Percentiles rank a stretch among this genome's conserved stretches.
Conservation (phyloP, 2,329 filamentous ascomycete species). For the Fusarium pseudoanthophilum region DNA sequence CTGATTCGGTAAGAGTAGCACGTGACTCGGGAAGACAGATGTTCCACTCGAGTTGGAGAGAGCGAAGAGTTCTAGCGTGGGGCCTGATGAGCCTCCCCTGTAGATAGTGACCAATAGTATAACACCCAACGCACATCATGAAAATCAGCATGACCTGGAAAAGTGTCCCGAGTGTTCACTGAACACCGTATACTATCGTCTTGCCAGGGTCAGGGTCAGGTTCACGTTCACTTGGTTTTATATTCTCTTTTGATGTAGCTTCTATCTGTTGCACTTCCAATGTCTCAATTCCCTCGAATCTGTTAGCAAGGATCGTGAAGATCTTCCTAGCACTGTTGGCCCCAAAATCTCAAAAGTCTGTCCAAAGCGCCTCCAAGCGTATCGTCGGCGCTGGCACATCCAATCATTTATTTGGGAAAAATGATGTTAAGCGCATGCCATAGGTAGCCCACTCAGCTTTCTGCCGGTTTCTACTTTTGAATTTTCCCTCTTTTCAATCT, state of each 20-base stretch:
- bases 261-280: background rate
- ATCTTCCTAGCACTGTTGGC: background rate
- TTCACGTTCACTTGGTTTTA: background rate
- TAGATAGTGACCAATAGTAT: background rate
- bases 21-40: slow-evolving; percentile 27
- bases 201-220: background rate
- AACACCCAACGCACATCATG: background rate
- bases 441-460: background rate
- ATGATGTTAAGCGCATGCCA: background rate
- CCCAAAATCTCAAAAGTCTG: slow-evolving; percentile 12
- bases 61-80: slow-evolving; percentile 21
- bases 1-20: background rate
- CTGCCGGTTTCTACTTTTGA: background rate
- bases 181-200: background rate
- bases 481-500: slow-evolving; percentile 14
- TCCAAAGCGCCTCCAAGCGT: slow-evolving; percentile 2
- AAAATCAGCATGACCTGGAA: background rate
- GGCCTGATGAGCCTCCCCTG: background rate
- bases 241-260: background rate
- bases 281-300: background rate
- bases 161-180: background rate
- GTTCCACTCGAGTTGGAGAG: slow-evolving; percentile 31
- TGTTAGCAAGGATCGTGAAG: slow-evolving; percentile 25
- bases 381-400: slow-evolving; percentile 11
- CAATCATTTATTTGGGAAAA: slow-evolving; percentile 7